Evolutionary conservation across 2,329 filamentous ascomycete species (phyloP).

Genomic region (Neopestalotiopsis sp.): DNA sequence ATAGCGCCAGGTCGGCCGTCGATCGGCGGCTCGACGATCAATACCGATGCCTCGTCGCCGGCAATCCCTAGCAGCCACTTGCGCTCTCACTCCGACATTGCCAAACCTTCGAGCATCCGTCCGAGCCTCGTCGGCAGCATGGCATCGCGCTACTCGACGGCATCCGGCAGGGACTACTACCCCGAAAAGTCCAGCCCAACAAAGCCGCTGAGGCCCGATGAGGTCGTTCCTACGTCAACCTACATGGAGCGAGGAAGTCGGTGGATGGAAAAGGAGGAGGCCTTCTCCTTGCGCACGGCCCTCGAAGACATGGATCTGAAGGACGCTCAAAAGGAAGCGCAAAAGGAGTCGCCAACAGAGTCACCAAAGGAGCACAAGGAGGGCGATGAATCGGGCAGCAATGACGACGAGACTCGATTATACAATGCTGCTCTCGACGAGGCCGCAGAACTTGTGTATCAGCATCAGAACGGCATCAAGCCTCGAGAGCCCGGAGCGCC

Average conservation of each 20-base stretch:
- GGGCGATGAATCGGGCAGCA: not conserved
- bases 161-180: constrained; percentile 59
- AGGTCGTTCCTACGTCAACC: constrained; percentile 68
- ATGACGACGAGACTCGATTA: constrained; percentile 65
- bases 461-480: constrained; percentile 68
- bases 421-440: constrained; percentile 77
- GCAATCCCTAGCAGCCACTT: constrained; percentile 31
- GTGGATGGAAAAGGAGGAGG: constrained; percentile 85
- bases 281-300: constrained; percentile 70
- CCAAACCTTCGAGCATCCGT: constrained; percentile 39
- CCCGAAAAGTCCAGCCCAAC: constrained; percentile 43
- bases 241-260: constrained; percentile 77
- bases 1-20: constrained; percentile 35
- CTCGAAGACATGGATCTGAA: constrained; percentile 75
- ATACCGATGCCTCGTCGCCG: constrained; percentile 37
- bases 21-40: constrained; percentile 34
- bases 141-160: constrained; percentile 56
- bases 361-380: constrained; percentile 28
- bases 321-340: constrained; percentile 33
- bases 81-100: constrained; percentile 35
- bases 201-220: constrained; percentile 58
- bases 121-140: constrained; percentile 54
- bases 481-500: constrained; percentile 65
- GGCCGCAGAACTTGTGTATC: constrained; percentile 79
- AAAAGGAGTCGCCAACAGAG: constrained; percentile 33